Percentiles rank a stretch among this genome's conserved stretches.
These are phyloP conservation scores for Aaosphaeria arxii DNA, from an alignment of 2,329 filamentous ascomycete species.

Conservation along the genomic window DNA sequence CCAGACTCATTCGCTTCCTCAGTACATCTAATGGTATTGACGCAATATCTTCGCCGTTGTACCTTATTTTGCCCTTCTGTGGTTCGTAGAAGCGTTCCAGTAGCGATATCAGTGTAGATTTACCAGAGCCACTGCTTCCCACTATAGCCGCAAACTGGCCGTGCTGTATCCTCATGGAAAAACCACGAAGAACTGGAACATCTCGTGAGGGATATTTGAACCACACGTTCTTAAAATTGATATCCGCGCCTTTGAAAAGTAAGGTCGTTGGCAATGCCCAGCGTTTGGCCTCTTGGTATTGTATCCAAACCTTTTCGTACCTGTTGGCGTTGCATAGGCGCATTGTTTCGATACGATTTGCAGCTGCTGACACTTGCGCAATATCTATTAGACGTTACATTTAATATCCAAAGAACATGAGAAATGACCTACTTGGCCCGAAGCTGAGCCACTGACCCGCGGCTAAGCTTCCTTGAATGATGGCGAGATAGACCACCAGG, in stretches of 20 bases:
- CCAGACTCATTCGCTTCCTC: constrained; percentile 66
- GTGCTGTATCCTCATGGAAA: constrained; percentile 47
- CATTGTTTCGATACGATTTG: constrained; percentile 14
- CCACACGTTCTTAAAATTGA: constrained; percentile 76
- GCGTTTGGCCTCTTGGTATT: constrained; percentile 60
- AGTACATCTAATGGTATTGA: constrained; percentile 46
- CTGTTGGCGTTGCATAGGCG: constrained; percentile 58
- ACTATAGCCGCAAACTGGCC: constrained; percentile 54
- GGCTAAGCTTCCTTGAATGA: constrained; percentile 36
- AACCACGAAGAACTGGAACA: constrained; percentile 68
- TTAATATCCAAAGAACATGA: constrained; percentile 4
- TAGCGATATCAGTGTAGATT: constrained; percentile 45
- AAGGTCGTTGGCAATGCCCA: constrained; percentile 85
- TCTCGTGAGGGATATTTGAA: constrained; percentile 93
- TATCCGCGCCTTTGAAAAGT: constrained; percentile 66
- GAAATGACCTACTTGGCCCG: constrained; percentile 35
- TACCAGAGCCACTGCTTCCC: constrained; percentile 52
- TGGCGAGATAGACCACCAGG: constrained; percentile 48
- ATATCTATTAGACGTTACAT: constrained; percentile 6
- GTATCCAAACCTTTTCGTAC: constrained; percentile 34
- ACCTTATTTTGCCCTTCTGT: constrained; percentile 34
- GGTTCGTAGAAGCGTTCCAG: constrained; percentile 49
- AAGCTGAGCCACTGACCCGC: constrained; percentile 29
- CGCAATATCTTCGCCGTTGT: constrained; percentile 33
- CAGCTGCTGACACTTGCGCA: constrained; percentile 13